Evolutionary conservation across 495 filamentous ascomycete species (phyloP), one percentile per base, ranked within the genome.

Genomic region (Penicillium maclennaniae): DNA sequence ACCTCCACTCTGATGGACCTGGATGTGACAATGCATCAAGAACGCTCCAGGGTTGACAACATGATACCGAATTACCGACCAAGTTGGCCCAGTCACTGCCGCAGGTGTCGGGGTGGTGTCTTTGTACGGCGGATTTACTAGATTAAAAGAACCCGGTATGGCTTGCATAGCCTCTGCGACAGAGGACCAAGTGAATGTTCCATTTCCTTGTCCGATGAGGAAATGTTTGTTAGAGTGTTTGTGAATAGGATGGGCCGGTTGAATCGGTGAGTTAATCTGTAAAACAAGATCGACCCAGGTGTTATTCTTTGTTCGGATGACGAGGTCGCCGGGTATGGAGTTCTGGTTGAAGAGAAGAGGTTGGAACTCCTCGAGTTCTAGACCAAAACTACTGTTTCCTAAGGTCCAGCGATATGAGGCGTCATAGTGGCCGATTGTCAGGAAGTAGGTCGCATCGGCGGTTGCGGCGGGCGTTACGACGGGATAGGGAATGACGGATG

Each of bases 141-240:
- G 60, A 53, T 85, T 83, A 52, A 86, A 85, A 27, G 56, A 75
- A 3, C 73, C 64, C 0, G 81, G 62, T 56, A 70, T 54, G 34
- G 51, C 59, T 37, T 71, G 55, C 40, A 74, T 67, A 0, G 82
- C 83, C 44, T 82, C 79, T 1, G 69, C 75, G 8, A 84, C 79
- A 2, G 71, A 69, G 7, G 65, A 63, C 49, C 73, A 85, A 6
- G 66, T 78, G 53, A 79, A 86, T 0, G 43, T 52, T 0, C 81
- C 81, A 0, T 41, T 51, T 3, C 80, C 82, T 31, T 62, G 51
- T 1, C 83, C 83, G 49, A 85, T 78, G 25, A 78, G 62, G 54
- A 75, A 83, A 49, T 71, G 77, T 51, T 83, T 84, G 61, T 79
- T 85, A 19, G 74, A 78, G 63, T 86, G 83, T 59, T 85, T 85